Evolutionary conservation across 2,329 filamentous ascomycete species (phyloP).

Genomic region (Phialemoniopsis sp.): DNA sequence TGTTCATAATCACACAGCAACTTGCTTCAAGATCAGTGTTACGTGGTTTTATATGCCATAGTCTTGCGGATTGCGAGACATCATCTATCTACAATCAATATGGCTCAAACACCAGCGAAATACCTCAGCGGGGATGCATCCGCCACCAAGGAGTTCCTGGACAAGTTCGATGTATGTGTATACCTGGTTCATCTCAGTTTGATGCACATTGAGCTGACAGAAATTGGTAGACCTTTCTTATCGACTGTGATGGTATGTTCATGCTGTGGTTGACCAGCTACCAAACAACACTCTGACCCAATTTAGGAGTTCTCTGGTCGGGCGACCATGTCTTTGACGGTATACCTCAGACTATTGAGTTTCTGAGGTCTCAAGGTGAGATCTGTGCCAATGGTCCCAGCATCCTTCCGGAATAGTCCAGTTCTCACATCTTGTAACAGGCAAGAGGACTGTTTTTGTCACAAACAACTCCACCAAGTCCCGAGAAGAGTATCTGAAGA

Average conservation of each 20-base stretch:
- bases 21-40: slow-evolving; percentile 1
- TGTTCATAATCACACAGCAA: neutral
- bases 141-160: slow-evolving; percentile 78
- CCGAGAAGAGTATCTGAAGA: slow-evolving; percentile 86
- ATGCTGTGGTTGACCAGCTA: no score
- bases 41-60: no score
- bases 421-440: slow-evolving; percentile 36
- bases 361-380: slow-evolving; percentile 76
- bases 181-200: slow-evolving; percentile 2
- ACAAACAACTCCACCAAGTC: slow-evolving; percentile 99
- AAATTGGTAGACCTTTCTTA: slow-evolving; percentile 70
- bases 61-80: neutral
- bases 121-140: slow-evolving; percentile 76
- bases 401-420: neutral
- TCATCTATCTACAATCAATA: slow-evolving; percentile 9
- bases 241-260: slow-evolving; percentile 89
- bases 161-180: slow-evolving; percentile 81
- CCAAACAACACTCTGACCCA: neutral
- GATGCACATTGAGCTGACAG: slow-evolving; percentile 2
- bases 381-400: neutral
- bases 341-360: slow-evolving; percentile 77
- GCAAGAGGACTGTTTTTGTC: slow-evolving; percentile 91
- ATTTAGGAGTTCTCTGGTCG: slow-evolving; percentile 87
- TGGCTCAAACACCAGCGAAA: slow-evolving; percentile 35
- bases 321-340: slow-evolving; percentile 86